Evolutionary conservation across 345 rosid species (phyloP).

Genomic region (Populus davidiana): DNA sequence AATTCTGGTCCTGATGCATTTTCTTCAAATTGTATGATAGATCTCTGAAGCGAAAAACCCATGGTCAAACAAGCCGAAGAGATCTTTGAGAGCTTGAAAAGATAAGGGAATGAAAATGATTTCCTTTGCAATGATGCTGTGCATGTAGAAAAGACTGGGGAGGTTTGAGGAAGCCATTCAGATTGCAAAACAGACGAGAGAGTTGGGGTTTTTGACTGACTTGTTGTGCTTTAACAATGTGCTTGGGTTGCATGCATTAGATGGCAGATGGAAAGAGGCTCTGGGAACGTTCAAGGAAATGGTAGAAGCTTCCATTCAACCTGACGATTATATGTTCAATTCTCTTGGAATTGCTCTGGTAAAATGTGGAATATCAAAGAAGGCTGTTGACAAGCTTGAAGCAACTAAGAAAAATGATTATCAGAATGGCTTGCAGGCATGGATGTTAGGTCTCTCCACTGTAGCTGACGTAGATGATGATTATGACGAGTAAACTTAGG

Average conservation of each 20-base stretch:
- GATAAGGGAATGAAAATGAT: constrained; percentile 69
- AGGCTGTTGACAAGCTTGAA: constrained; percentile 53
- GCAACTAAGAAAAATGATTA: constrained; percentile 44
- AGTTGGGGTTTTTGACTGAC: constrained; percentile 49
- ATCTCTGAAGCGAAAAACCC: constrained; percentile 66
- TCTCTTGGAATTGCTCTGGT: constrained; percentile 56
- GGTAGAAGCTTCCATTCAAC: constrained; percentile 49
- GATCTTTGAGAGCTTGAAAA: constrained; percentile 61
- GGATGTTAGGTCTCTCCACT: constrained; percentile 56
- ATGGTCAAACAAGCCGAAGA: constrained; percentile 63
- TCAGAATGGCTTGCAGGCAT: constrained; percentile 46
- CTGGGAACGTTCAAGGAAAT: constrained; percentile 60
- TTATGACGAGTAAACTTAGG: constrained; percentile 9
- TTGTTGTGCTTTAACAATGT: constrained; percentile 70
- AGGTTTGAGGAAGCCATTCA: constrained; percentile 66
- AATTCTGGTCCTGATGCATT: constrained; percentile 47
- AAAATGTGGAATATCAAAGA: constrained; percentile 68
- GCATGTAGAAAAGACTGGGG: constrained; percentile 74
- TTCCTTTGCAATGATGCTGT: constrained; percentile 72
- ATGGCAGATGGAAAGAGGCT: constrained; percentile 69
- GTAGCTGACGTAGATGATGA: constrained; percentile 39
- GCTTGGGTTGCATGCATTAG: constrained; percentile 57
- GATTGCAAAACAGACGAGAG: constrained; percentile 68
- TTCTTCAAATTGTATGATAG: constrained; percentile 81
- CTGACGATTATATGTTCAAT: constrained; percentile 61